Conservation (phyloP, 129 eudicot genomes). For the Arctium lappa region DNA sequence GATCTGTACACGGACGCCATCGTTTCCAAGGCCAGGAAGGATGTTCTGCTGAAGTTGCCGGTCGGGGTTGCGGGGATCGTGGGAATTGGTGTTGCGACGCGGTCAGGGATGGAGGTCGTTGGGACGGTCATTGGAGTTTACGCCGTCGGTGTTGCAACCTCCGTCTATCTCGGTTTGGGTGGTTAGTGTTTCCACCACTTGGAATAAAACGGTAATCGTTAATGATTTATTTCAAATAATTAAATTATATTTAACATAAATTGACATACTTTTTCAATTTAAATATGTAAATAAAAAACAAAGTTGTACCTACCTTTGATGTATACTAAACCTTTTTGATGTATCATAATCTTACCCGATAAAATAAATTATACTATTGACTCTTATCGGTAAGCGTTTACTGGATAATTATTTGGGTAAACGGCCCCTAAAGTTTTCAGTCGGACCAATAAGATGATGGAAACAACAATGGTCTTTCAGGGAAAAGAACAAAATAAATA, state of each 20-base stretch:
- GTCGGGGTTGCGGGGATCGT: conserved; percentile 60
- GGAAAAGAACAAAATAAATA: too few relatives aligned
- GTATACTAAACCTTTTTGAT: too few relatives aligned
- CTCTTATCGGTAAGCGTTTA: too few relatives aligned
- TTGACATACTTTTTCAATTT: neutral
- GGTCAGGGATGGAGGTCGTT: conserved; percentile 41
- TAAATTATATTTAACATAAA: too few relatives aligned
- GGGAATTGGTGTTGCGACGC: conserved; percentile 52
- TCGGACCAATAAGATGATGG: too few relatives aligned
- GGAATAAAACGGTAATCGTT: neutral
- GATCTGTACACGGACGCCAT: conserved; percentile 49
- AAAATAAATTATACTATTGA: too few relatives aligned
- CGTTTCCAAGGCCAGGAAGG: conserved; percentile 47
- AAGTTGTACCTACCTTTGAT: too few relatives aligned
- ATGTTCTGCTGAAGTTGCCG: conserved; percentile 38
- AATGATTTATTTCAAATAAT: neutral
- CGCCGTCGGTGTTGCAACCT: conserved; percentile 59
- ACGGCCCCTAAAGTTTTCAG: too few relatives aligned
- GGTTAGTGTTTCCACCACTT: neutral
- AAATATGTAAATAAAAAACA: too few relatives aligned
- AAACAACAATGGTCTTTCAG: too few relatives aligned
- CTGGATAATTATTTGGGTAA: too few relatives aligned
- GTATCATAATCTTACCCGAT: too few relatives aligned
- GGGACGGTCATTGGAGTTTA: conserved; percentile 68
- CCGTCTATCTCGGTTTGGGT: conserved; percentile 51